Conservation (phyloP, 78 protist genomes). For the Emiliania huxleyi region DNA sequence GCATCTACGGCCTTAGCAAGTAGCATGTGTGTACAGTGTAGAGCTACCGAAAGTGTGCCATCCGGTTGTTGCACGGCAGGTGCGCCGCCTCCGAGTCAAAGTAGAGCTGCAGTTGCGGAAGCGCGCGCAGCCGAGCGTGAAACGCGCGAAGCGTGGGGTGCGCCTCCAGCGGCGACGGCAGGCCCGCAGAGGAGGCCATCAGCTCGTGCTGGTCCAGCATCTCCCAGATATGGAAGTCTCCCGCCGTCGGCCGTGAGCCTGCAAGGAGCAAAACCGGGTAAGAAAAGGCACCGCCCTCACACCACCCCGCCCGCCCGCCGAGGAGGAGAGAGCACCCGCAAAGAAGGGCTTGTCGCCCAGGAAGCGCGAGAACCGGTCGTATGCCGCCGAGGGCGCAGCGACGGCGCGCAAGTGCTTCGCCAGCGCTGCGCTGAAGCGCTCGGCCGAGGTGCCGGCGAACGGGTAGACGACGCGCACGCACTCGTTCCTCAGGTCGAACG, state of each 20-base stretch:
- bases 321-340: no score
- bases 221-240: background rate
- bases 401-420: background rate
- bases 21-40: no score
- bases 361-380: background rate
- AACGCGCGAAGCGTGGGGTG: background rate
- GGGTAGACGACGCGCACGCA: background rate
- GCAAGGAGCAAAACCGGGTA: no score
- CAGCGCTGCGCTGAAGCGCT: background rate
- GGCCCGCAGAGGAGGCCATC: background rate
- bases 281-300: no score
- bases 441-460: background rate
- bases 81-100: background rate
- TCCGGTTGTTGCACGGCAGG: background rate
- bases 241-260: background rate
- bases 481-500: background rate
- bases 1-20: no score
- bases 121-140: background rate
- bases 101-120: background rate
- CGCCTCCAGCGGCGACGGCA: background rate
- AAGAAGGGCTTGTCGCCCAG: background rate
- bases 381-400: background rate
- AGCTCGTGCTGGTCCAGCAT: conserved; percentile 1
- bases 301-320: no score
- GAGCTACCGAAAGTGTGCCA: background rate